A percentile compares a stretch with the other conserved stretches of the same genome.
phyloP scores from a whole-genome alignment of 1,139 yeast genomes.

The Ogataea hybrid region DNA sequence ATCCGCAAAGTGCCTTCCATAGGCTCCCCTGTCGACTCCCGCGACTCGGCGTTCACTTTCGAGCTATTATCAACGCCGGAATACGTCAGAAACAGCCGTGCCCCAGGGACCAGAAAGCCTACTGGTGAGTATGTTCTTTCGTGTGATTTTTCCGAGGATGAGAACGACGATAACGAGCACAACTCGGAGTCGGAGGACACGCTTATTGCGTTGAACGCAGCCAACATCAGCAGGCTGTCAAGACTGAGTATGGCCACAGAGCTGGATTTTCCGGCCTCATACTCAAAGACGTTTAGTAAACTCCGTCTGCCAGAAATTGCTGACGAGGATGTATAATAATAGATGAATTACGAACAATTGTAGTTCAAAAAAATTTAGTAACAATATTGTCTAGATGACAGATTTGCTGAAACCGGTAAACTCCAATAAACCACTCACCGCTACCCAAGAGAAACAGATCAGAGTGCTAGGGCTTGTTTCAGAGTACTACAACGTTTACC shows the following conservation, averaged over 20 bases:
- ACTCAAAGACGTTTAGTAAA: constrained; percentile 14
- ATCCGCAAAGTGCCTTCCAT: constrained; percentile 21
- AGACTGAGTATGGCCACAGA: constrained; percentile 22
- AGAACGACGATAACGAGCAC: constrained; percentile 10
- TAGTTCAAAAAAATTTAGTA: not conserved
- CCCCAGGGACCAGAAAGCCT: not conserved
- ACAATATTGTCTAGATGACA: not conserved
- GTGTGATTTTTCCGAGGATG: constrained; percentile 10
- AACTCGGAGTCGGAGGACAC: constrained; percentile 15
- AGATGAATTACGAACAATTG: not conserved
- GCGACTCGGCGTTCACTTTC: constrained; percentile 27
- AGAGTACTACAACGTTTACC: constrained; percentile 11
- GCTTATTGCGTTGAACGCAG: constrained; percentile 24
- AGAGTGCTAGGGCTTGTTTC: constrained; percentile 16
- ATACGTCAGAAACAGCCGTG: constrained; percentile 1
- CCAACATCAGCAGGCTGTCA: constrained; percentile 21
- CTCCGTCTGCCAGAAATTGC: constrained; percentile 17
- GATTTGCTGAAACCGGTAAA: not conserved
- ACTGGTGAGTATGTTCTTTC: constrained; percentile 2
- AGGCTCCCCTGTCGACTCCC: constrained; percentile 25
- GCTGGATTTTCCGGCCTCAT: constrained; percentile 15
- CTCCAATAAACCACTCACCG: not conserved
- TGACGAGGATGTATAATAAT: constrained; percentile 13
- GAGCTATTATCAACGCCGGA: constrained; percentile 22
- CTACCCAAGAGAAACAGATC: constrained; percentile 2